Conservation (phyloP, 192 early-diverging fungal genomes). For the Entomortierella parvispora region DNA sequence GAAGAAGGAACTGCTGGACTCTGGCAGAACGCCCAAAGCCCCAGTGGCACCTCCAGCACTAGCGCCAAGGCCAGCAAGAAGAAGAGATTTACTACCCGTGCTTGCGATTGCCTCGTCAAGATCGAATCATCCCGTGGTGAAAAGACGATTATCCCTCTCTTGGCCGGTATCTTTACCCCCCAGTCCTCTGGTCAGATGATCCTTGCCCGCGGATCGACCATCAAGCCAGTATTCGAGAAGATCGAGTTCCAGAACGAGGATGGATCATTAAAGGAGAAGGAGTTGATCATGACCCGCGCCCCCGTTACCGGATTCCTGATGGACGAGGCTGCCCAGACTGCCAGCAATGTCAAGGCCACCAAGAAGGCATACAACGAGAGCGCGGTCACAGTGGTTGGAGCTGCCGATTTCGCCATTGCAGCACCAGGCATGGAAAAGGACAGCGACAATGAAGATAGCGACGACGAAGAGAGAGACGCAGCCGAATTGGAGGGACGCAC, state of each 20-base stretch:
- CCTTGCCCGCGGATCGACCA: conserved; percentile 60
- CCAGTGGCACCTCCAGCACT: conserved; percentile 35
- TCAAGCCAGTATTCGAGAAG: conserved; percentile 65
- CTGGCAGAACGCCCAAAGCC: conserved; percentile 58
- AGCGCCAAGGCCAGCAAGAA: conserved; percentile 55
- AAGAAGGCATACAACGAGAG: conserved; percentile 66
- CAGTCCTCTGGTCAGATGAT: conserved; percentile 51
- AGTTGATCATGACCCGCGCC: conserved; percentile 37
- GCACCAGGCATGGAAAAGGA: conserved; percentile 20
- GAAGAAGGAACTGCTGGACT: conserved; percentile 63
- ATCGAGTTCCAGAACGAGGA: conserved; percentile 55
- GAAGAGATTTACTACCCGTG: conserved; percentile 55
- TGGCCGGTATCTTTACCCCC: conserved; percentile 57
- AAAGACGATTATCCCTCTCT: conserved; percentile 52
- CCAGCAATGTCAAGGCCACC: conserved; percentile 61
- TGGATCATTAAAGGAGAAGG: conserved; percentile 43
- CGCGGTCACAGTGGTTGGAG: conserved; percentile 56
- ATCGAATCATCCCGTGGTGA: conserved; percentile 52
- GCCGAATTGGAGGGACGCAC: conserved; percentile 43
- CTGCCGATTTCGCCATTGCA: conserved; percentile 51
- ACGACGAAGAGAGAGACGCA: conserved; percentile 18
- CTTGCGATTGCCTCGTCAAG: conserved; percentile 56
- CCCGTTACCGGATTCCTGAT: conserved; percentile 57
- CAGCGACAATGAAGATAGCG: conserved; percentile 22
- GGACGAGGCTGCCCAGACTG: conserved; percentile 57